Evolutionary conservation across 768 basidiomycete genomes (phyloP), one percentile per base, ranked within the genome.

Genomic region (Boletus rubescentipes): DNA sequence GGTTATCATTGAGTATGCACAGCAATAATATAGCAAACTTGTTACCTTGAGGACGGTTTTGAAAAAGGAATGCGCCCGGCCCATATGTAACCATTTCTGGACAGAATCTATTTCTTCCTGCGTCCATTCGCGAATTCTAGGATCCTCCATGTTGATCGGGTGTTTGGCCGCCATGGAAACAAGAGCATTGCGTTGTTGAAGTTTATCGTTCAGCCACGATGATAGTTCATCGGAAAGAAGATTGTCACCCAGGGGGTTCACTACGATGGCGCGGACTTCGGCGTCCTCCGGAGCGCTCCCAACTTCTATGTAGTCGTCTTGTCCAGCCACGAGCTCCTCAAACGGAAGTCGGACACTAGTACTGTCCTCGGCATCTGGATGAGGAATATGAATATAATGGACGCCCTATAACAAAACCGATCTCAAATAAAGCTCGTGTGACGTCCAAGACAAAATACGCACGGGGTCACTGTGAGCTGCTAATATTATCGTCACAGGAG

Each of bases 111-210:
- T 57, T 51, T 80, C 80, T 31, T 75, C 71, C 12, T 12, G 29
- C 12, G 72, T 74, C 66, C 68, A 75, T 48, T 75, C 74, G 10
- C 78, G 73, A 18, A 79, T 71, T 45, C 78, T 68, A 1, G 57
- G 67, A 42, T 69, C 72, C 42, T 70, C 72, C 55, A 73, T 68
- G 26, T 73, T 50, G 42, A 67, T 42, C 12, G 60, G 47, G 11
- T 54, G 65, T 15, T 40, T 46, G 20, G 61, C 52, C 0, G 46
- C 64, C 55, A 74, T 54, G 9, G 44, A 54, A 40, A 51, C 52
- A 2, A 62, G 65, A 4, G 60, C 53, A 16, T 65, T 63, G 32
- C 61, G 53, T 52, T 49, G 61, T 31, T 58, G 49, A 14, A 63
- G 59, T 54, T 55, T 60, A 64, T 75, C 60, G 43, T 63, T 63